These are phyloP conservation scores for Candida chilensis DNA, from an alignment of 805 yeast genomes.

Conservation along the genomic window DNA sequence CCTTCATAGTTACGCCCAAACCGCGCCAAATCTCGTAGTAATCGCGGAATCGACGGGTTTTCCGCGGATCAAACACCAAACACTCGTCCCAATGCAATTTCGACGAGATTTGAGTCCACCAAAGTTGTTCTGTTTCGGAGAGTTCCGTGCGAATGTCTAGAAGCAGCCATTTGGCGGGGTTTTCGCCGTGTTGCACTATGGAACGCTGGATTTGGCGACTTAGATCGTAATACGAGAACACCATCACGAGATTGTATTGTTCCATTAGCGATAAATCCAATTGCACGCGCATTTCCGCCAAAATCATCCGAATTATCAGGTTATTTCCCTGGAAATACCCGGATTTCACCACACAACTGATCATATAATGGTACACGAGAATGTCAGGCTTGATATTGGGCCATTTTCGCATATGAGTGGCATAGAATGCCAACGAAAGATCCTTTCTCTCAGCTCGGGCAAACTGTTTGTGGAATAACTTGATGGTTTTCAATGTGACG, in stretches of 20 bases:
- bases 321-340: not conserved
- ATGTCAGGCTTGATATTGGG: not conserved
- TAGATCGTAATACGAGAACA: not conserved
- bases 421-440: not conserved
- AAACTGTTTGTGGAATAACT: not conserved
- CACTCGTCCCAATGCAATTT: not conserved
- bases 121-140: not conserved
- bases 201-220: not conserved
- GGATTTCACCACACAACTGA: not conserved
- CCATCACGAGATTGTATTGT: not conserved
- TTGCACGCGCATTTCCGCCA: not conserved
- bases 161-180: not conserved
- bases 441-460: not conserved
- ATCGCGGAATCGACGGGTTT: no score
- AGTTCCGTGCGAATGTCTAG: not conserved
- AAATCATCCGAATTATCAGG: not conserved
- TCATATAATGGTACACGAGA: not conserved
- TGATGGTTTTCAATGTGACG: not conserved
- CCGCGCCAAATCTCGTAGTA: no score
- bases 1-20: no score
- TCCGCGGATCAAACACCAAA: no score
- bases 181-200: not conserved
- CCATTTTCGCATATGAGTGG: not conserved
- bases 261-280: not conserved
- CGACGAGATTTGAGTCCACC: not conserved